Evolutionary conservation across 495 filamentous ascomycete genomes (phyloP), one percentile per base, ranked within the genome.

Genomic region (Penicillium tannophilum): DNA sequence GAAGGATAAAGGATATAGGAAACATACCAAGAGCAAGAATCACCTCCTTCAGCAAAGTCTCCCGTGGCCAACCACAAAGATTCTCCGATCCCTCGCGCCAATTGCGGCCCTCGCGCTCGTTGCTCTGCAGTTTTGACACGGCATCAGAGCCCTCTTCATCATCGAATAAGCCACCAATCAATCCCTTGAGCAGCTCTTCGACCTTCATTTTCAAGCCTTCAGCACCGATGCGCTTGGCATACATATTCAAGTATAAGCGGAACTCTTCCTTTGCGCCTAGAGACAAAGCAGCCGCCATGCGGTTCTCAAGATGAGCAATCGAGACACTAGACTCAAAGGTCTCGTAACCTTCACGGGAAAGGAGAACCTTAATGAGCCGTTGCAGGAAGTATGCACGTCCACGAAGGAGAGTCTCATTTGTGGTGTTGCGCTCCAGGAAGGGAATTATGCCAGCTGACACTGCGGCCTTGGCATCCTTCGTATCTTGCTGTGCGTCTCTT

Each of bases 301-400:
- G 85, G 67, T 98, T 97, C 74, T 99, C 94, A 24, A 99, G 78
- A 75, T 99, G 94, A 11, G 92, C 93, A 64, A 99, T 90, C 19
- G 90, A 94, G 23, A 97, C 92, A 24, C 82, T 88, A 23, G 91
- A 87, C 68, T 98, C 95, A 59, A 99, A 95, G 6, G 85, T 85
- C 75, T 97, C 93, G 59, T 90, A 97, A 0, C 93, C 93, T 70
- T 97, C 94, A 20, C 87, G 86, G 0, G 90, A 88, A 3, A 97
- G 73, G 10, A 97, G 75, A 7, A 86, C 80, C 74, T 96, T 96
- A 73, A 98, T 86, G 28, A 99, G 83, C 8, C 92, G 85, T 66
- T 97, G 92, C 3, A 99, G 75, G 66, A 91, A 89, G 67, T 90
- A 92, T 0, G 93, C 92, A 17, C 94, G 83, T 19, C 94, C 94